Percentiles rank a stretch among this genome's conserved stretches.
phyloP scores from a whole-genome alignment of 208 protist genomes.

The Wallacemonas rigidus region DNA sequence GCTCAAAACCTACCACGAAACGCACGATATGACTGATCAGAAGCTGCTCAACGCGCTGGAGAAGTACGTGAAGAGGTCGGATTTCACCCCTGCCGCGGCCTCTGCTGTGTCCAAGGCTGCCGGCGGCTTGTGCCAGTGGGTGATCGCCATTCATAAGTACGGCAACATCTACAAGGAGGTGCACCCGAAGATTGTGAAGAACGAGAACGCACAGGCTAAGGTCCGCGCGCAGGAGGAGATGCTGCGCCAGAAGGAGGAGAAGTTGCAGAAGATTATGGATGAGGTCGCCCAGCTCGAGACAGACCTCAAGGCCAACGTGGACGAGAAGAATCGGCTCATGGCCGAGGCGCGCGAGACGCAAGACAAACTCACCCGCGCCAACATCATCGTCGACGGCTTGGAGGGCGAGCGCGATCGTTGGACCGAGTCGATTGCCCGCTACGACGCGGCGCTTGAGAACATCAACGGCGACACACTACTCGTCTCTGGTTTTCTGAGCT shows the following conservation, averaged over 20 bases:
- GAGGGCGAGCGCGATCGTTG: slow-evolving; percentile 97
- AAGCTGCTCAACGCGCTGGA: slow-evolving; percentile 94
- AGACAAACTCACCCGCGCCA: slow-evolving; percentile 96
- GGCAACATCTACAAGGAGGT: slow-evolving; percentile 97
- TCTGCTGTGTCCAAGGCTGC: slow-evolving; percentile 95
- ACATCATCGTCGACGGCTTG: slow-evolving; percentile 97
- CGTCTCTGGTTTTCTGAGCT: slow-evolving; percentile 97
- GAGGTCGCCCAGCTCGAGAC: slow-evolving; percentile 92
- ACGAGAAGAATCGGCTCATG: slow-evolving; percentile 94
- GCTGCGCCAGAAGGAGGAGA: slow-evolving; percentile 92
- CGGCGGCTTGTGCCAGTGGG: slow-evolving; percentile 97
- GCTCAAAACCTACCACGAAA: slow-evolving; percentile 97
- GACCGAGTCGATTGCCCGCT: slow-evolving; percentile 93
- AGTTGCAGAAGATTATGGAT: slow-evolving; percentile 93
- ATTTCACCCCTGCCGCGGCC: slow-evolving; percentile 93
- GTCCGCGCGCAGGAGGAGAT: slow-evolving; percentile 95
- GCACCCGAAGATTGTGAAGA: slow-evolving; percentile 95
- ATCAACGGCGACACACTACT: slow-evolving; percentile 97
- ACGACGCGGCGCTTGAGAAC: slow-evolving; percentile 89
- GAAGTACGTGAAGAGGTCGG: slow-evolving; percentile 93
- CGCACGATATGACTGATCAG: slow-evolving; percentile 96
- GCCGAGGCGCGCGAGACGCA: slow-evolving; percentile 94
- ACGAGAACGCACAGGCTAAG: slow-evolving; percentile 93
- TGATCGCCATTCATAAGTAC: slow-evolving; percentile 98
- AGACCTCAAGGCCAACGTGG: slow-evolving; percentile 89